Conservation (phyloP, 305 asterid genomes). For the Striga hermonthica region DNA sequence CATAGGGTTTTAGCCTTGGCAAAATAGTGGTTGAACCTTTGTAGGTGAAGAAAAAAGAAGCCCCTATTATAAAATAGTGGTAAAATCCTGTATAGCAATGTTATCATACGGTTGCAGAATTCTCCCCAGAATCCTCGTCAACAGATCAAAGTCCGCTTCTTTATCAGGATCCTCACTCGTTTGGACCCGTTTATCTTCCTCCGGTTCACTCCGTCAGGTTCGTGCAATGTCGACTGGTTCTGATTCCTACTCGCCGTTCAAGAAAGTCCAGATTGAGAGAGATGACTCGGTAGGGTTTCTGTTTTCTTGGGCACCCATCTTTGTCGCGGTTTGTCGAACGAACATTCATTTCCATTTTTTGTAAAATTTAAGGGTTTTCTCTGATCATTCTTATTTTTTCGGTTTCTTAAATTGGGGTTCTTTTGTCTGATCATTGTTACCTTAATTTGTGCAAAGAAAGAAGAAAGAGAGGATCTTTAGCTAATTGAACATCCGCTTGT, state of each 20-base stretch:
- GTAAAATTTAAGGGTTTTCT: too few relatives aligned
- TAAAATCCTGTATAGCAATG: too few relatives aligned
- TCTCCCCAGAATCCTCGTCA: slow-evolving; percentile 36
- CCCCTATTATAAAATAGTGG: too few relatives aligned
- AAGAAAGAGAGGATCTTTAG: background rate
- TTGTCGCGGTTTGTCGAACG: background rate
- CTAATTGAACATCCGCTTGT: background rate
- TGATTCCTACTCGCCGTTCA: slow-evolving; percentile 58
- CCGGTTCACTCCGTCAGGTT: slow-evolving; percentile 36
- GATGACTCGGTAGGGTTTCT: slow-evolving; percentile 52
- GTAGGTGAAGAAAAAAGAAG: too few relatives aligned
- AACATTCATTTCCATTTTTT: background rate
- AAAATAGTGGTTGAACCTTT: too few relatives aligned
- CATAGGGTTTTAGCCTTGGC: too few relatives aligned
- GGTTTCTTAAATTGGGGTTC: too few relatives aligned
- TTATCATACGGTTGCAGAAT: slow-evolving; percentile 33
- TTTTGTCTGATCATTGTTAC: slow-evolving; percentile 6
- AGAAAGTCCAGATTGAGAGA: slow-evolving; percentile 78
- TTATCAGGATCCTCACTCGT: slow-evolving; percentile 21
- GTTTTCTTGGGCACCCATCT: background rate
- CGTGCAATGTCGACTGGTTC: slow-evolving; percentile 74
- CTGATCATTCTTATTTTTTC: too few relatives aligned
- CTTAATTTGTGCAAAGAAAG: too few relatives aligned
- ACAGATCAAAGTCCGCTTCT: slow-evolving; percentile 28
- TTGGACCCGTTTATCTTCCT: slow-evolving; percentile 29